phyloP scores from a whole-genome alignment of 2,329 filamentous ascomycete genomes.

The Pseudogymnoascus sp. region DNA sequence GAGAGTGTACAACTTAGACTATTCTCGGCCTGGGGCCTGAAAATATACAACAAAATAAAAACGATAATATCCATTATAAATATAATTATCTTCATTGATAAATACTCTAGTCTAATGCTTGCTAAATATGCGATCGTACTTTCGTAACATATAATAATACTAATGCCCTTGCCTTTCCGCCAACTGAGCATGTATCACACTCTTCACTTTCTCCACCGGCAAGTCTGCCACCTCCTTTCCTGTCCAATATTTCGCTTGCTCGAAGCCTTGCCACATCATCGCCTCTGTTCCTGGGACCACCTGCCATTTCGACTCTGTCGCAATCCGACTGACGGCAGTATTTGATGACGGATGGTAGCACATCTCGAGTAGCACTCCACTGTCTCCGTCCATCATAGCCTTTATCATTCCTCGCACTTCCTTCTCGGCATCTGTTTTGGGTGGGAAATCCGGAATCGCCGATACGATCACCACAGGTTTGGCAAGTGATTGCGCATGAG shows the following conservation, averaged over 20 bases:
- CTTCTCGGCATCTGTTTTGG: constrained; percentile 53
- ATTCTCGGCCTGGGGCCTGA: constrained; percentile 52
- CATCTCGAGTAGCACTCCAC: constrained; percentile 70
- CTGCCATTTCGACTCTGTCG: constrained; percentile 56
- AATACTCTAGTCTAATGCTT: background rate
- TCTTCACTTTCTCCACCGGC: constrained; percentile 51
- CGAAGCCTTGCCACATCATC: constrained; percentile 68
- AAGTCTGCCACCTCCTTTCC: constrained; percentile 49
- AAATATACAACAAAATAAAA: constrained; percentile 8
- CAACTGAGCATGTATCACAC: constrained; percentile 30
- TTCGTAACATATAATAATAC: constrained; percentile 3
- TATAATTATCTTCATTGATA: background rate
- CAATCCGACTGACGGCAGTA: constrained; percentile 56
- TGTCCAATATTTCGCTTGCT: constrained; percentile 60
- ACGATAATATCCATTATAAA: background rate
- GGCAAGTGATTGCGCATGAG: constrained; percentile 50
- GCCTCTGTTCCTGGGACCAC: constrained; percentile 70
- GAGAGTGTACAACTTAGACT: constrained; percentile 57
- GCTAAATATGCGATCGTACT: background rate
- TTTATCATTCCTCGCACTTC: constrained; percentile 40
- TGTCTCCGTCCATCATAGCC: constrained; percentile 36
- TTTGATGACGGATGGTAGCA: constrained; percentile 64
- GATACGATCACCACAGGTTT: constrained; percentile 60
- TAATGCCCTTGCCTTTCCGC: constrained; percentile 3
- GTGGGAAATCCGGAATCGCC: constrained; percentile 70